Evolutionary conservation across 108 stramenopile genomes (phyloP).

Genomic region (Cyclostephanos invisitatus): DNA sequence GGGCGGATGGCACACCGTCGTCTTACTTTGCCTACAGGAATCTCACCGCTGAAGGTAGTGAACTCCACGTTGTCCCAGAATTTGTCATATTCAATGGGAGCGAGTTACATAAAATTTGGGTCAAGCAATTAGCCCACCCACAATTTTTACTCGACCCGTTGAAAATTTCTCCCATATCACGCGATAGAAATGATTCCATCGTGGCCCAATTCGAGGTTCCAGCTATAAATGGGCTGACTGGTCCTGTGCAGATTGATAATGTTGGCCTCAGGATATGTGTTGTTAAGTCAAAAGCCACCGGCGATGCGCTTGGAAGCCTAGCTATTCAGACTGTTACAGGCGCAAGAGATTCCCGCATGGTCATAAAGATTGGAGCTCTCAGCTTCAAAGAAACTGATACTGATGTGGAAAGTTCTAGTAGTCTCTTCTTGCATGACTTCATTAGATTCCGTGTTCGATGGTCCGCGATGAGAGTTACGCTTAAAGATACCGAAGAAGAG

Average conservation of each 20-base stretch:
- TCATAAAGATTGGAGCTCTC: constrained; percentile 81
- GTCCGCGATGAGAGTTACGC: constrained; percentile 74
- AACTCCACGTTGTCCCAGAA: constrained; percentile 84
- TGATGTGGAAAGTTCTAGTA: constrained; percentile 14
- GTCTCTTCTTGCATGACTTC: constrained; percentile 64
- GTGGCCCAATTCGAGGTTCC: constrained; percentile 48
- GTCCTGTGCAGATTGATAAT: constrained; percentile 61
- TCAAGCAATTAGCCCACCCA: constrained; percentile 30
- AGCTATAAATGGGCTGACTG: constrained; percentile 56
- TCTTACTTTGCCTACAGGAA: constrained; percentile 79
- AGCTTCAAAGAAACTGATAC: constrained; percentile 35
- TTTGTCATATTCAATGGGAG: constrained; percentile 85
- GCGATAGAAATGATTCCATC: constrained; percentile 49
- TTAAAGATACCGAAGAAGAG: constrained; percentile 59
- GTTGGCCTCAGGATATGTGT: constrained; percentile 70
- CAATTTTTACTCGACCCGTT: constrained; percentile 37
- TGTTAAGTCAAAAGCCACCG: constrained; percentile 43
- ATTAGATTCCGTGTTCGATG: constrained; percentile 75
- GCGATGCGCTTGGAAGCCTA: constrained; percentile 69
- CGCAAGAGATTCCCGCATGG: constrained; percentile 65
- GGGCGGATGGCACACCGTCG: constrained; percentile 64
- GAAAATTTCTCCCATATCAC: constrained; percentile 42
- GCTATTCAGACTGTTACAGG: constrained; percentile 82
- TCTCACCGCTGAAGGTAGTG: constrained; percentile 67
- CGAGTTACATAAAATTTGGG: constrained; percentile 41